Percentiles rank a stretch among this genome's conserved stretches.
Evolutionary conservation across 2,329 filamentous ascomycete genomes (phyloP).

Genomic region (Ascochyta fabae): DNA sequence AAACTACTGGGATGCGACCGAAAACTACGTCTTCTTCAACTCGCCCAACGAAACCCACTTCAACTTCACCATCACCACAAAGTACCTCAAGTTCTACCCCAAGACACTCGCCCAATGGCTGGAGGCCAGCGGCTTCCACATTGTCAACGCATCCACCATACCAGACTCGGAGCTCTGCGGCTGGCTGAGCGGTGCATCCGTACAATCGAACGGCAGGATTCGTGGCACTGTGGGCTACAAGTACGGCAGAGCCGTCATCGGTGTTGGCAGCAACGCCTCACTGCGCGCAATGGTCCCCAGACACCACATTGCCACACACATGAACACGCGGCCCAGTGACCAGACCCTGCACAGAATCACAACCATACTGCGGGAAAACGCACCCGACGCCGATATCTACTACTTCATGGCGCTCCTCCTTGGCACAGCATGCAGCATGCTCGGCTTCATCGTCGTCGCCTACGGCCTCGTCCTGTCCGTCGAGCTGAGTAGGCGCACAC

Average conservation of each 20-base stretch:
- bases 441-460: background rate
- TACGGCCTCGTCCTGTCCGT: background rate
- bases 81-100: slow-evolving; percentile 7
- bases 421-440: background rate
- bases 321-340: background rate
- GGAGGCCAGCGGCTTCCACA: background rate
- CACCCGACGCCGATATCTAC: slow-evolving; percentile 1
- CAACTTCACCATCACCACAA: slow-evolving; percentile 4
- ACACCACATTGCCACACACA: background rate
- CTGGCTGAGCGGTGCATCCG: background rate
- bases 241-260: background rate
- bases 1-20: background rate
- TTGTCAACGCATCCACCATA: background rate
- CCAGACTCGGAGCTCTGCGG: background rate
- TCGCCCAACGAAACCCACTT: background rate
- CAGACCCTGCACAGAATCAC: background rate
- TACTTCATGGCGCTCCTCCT: background rate
- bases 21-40: slow-evolving; percentile 2
- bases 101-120: background rate
- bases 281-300: background rate
- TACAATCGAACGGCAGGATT: background rate
- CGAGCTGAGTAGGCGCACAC: background rate
- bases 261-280: background rate
- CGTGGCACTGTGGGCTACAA: slow-evolving; percentile 4
- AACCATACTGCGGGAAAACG: background rate